Percentiles rank a stretch among this genome's conserved stretches.
Conservation (phyloP, 768 basidiomycete species). For the Xerocomellus amylosporus region DNA sequence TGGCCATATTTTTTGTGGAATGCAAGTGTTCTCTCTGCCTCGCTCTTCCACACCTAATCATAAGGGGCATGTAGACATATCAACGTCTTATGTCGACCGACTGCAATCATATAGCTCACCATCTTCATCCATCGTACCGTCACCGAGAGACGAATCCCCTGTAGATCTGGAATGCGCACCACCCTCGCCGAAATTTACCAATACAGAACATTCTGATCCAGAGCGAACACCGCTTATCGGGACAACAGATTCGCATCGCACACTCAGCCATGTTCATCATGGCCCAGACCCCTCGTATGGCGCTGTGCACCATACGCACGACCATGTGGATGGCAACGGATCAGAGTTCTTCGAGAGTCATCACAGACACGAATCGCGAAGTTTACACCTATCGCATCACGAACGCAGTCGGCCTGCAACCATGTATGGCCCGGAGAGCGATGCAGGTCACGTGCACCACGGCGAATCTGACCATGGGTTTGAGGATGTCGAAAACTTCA, state of each 20-base stretch:
- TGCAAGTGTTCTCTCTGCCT: constrained; percentile 45
- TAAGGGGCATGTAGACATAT: constrained; percentile 49
- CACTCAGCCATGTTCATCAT: background rate
- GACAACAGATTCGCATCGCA: background rate
- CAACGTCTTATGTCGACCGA: constrained; percentile 71
- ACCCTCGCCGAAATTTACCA: constrained; percentile 2
- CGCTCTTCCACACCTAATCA: background rate
- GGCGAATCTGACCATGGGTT: background rate
- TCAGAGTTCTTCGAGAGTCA: constrained; percentile 34
- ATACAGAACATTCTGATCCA: constrained; percentile 1
- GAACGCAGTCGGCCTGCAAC: constrained; percentile 23
- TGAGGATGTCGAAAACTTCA: background rate
- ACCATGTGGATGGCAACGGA: background rate
- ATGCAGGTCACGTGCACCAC: constrained; percentile 2
- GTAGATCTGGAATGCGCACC: constrained; percentile 2
- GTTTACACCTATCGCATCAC: constrained; percentile 29
- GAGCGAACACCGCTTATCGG: constrained; percentile 23
- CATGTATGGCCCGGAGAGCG: constrained; percentile 20
- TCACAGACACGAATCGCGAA: constrained; percentile 33
- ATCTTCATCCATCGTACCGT: constrained; percentile 38
- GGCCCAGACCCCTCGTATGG: constrained; percentile 19
- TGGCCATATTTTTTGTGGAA: constrained; percentile 77
- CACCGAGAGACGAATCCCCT: constrained; percentile 23
- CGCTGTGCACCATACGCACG: constrained; percentile 6
- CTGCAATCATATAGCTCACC: constrained; percentile 63